Evolutionary conservation across 2,329 filamentous ascomycete genomes (phyloP), one percentile per base, ranked within the genome.

Genomic region (Claviceps maximensis): DNA sequence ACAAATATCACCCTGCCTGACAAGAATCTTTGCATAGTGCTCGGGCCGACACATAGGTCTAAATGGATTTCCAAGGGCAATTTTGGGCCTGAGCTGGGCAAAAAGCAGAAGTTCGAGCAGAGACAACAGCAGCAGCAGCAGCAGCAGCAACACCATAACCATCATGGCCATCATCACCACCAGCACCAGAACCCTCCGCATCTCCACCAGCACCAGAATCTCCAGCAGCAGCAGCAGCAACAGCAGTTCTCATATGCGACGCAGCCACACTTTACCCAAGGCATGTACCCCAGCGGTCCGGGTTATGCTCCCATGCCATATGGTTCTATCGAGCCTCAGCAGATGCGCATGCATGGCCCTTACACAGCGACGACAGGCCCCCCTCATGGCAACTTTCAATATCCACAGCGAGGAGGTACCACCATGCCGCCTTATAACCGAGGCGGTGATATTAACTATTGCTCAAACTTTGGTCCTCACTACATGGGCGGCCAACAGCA

Each of bases 21-120:
- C 41, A 59, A 58, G 29, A 55, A 56, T 2, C 53, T 69, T 9
- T 57, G 57, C 5, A 31, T 69, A 21, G 44, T 2, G 15, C 61
- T 69, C 29, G 54, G 55, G 4, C 62, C 67, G 3, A 57, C 60
- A 6, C 45, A 62, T 47, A 58, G 64, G 27, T 68, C 65, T 2
- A 69, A 67, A 54, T 69, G 67, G 67, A 53, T 59, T 27, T 51
- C 52, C n/a, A 45, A 36, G n/a, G 17, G 42, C 2, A 49, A 53
- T 23, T n/a, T 9, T 47, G 45, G 44, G 36, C 3, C 4, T 21
- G 38, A 40, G 36, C n/a, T 48, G 10, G 47, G 19, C 17, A 47
- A 36, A n/a, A 47, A 55, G 2, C 55, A 56, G 12, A 50, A 46
- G 8, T 15, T 23, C 12, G 49, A 54, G 19, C 49, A 38, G 19